Evolutionary conservation across 2,329 filamentous ascomycete species (phyloP), one percentile per base, ranked within the genome.

Genomic region (Pyrenochaeta sp.): DNA sequence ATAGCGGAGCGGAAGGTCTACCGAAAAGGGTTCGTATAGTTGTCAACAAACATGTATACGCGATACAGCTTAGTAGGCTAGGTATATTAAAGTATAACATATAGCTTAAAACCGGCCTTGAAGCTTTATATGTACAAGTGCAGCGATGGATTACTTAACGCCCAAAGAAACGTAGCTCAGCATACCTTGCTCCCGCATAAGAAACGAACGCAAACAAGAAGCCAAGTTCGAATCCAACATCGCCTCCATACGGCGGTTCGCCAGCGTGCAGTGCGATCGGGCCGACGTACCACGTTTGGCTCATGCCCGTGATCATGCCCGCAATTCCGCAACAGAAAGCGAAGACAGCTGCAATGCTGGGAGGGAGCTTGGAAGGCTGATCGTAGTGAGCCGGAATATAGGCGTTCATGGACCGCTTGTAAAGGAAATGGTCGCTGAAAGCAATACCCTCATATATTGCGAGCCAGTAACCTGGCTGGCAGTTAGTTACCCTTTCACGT

Each of bases 381-480:
- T 88, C 83, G 72, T 90, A 91, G 61, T 83, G 73, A 42, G 85
- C 83, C 0, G 84, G 78, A n/a, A 77, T 72, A 73, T 91, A 92
- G 12, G 32, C 32, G 32, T 36, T 36, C 32, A 36, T 36, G 5
- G 32, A 36, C 25, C 85, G 83, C 68, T 85, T 86, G 81, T 89
- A 91, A 71, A 90, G 67, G 68, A 91, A 85, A 77, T 92, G 90
- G 54, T 92, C 90, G 1, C 83, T 79, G 19, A 91, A 73, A 0
- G 85, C 81, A 61, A 92, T 85, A 46, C 85, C 88, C 62, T 87
- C 85, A 78, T 92, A 92, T 67, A 92, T 90, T 47, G 89, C 86
- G 1, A 92, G 82, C 89, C 90, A 92, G 80, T 92, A 92, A 9
- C 2, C 85, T 86, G 68, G 77, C 69, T 59, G 69, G 12, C 2